Evolutionary conservation across 169 alveolate species (phyloP), one percentile per base, ranked within the genome.

Genomic region (Eimeria falciformis): DNA sequence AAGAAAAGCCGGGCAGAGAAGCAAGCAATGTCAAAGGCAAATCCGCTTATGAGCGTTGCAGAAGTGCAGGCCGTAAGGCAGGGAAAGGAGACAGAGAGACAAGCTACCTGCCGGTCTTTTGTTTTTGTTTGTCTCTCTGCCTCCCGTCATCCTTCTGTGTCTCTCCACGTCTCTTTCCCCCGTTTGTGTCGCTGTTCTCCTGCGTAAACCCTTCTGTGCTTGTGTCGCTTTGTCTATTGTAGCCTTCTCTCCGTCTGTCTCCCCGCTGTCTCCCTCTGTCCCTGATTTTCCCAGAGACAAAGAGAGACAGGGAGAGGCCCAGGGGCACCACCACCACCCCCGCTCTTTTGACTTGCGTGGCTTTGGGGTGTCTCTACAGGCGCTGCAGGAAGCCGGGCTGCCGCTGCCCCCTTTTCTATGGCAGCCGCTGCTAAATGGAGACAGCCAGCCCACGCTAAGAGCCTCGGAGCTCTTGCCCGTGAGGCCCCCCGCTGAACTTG

Each of bases 401-500:
- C 73, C 73, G 33, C 73, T 62, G 9, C 73, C 73, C 27, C 73
- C 73, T n/a, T 12, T 25, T 5, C 33, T 62, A 5, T 62, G 73
- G 73, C 14, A n/a, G 27, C 73, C 14, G 73, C 73, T 62, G 73
- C 73, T 62, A 25, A n/a, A n/a, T 5, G 73, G 73, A 62, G 73
- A 62, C 33, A 62, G 33, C 27, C 73, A 62, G 14, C 73, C 73
- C 27, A 12, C 21, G 14, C 73, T 62, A 5, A 12, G 21, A 12
- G 73, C 27, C 14, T 62, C 73, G 9, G 14, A 12, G 9, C 27
- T 62, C 33, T 62, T 62, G 14, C 73, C 27, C 27, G 73, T n/a
- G 5, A 25, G 73, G 73, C 73, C 73, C 73, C 27, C 73, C 27
- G 7, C 62, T 11, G 62, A 14, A 14, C 7, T 14, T 7, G 14